phyloP scores from a whole-genome alignment of 495 filamentous ascomycete species.

The Filosporella fistucella region DNA sequence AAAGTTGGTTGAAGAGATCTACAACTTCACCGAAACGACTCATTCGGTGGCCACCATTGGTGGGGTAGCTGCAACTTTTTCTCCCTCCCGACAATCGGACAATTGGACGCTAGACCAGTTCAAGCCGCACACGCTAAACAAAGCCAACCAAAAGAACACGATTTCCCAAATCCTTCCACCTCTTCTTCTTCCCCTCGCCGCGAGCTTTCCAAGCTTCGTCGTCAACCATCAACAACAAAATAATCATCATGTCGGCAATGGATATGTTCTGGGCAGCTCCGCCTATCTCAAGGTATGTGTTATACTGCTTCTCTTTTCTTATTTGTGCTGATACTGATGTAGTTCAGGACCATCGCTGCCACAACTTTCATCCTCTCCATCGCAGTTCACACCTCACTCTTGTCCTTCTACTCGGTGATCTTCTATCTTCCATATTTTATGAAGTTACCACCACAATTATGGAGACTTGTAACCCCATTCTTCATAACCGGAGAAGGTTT shows the following conservation, averaged over 20 bases:
- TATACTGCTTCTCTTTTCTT: neutral
- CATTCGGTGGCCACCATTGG: conserved; percentile 6
- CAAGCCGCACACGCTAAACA: neutral
- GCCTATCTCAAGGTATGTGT: conserved; percentile 24
- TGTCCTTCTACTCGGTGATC: conserved; percentile 47
- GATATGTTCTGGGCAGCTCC: conserved; percentile 26
- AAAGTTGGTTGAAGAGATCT: conserved; percentile 7
- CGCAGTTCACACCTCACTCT: conserved; percentile 28
- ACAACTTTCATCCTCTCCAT: conserved; percentile 20
- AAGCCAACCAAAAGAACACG: conserved; percentile 8
- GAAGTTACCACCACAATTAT: conserved; percentile 62
- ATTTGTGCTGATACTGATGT: conserved; percentile 25
- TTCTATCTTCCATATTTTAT: conserved; percentile 55
- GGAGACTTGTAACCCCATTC: conserved; percentile 68
- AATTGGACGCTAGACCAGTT: neutral
- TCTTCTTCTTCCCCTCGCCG: neutral
- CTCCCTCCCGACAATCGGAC: neutral
- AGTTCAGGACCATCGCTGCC: conserved; percentile 23
- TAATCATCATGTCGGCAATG: conserved; percentile 19
- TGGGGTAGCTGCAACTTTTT: conserved; percentile 15
- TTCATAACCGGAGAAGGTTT: conserved; percentile 61
- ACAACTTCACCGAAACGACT: conserved; percentile 11
- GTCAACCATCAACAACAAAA: conserved; percentile 6
- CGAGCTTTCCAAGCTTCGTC: conserved; percentile 16
- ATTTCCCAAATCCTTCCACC: conserved; percentile 10